These are phyloP conservation scores for Dendrobium officinale DNA, from an alignment of 106 monocot species.

Conservation along the genomic window DNA sequence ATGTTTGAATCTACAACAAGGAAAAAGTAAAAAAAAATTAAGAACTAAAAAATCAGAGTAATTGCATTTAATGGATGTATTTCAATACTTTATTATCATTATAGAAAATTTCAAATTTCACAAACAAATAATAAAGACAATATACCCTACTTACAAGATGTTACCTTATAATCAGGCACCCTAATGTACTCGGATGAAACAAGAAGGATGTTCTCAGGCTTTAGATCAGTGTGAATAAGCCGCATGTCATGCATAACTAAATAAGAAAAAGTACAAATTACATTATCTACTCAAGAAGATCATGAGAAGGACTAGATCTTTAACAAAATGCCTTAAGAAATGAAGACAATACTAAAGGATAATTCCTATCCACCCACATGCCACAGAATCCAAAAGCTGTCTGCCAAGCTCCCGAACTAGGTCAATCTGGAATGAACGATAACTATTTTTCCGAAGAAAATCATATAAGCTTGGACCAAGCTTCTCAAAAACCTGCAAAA, in stretches of 20 bases:
- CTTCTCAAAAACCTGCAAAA: conserved; percentile 93
- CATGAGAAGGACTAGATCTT: not conserved
- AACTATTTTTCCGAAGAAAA: conserved; percentile 88
- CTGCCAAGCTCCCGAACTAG: conserved; percentile 89
- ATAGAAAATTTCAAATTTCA: not conserved
- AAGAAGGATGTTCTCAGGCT: conserved; percentile 96
- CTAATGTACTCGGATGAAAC: conserved; percentile 77
- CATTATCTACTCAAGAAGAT: not conserved
- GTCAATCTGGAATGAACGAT: conserved; percentile 93
- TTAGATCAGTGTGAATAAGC: conserved; percentile 94
- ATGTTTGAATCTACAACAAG: conserved; percentile 24
- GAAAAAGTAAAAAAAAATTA: conserved; percentile 1
- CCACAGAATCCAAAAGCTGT: conserved; percentile 97
- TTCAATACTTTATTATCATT: not conserved
- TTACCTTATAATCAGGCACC: conserved; percentile 81
- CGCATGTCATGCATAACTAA: conserved; percentile 95
- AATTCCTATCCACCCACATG: conserved; percentile 56
- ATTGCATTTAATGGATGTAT: not conserved
- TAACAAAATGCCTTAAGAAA: not conserved
- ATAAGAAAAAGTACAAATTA: conserved; percentile 5
- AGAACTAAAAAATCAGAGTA: not conserved
- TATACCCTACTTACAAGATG: not conserved
- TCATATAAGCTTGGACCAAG: conserved; percentile 98
- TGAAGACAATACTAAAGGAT: not conserved
- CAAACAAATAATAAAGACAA: not conserved